A percentile compares a stretch with the other conserved stretches of the same genome.
Evolutionary conservation across 1,139 yeast genomes (phyloP).

Genomic region (Scheffersomyces cryptocercus): DNA sequence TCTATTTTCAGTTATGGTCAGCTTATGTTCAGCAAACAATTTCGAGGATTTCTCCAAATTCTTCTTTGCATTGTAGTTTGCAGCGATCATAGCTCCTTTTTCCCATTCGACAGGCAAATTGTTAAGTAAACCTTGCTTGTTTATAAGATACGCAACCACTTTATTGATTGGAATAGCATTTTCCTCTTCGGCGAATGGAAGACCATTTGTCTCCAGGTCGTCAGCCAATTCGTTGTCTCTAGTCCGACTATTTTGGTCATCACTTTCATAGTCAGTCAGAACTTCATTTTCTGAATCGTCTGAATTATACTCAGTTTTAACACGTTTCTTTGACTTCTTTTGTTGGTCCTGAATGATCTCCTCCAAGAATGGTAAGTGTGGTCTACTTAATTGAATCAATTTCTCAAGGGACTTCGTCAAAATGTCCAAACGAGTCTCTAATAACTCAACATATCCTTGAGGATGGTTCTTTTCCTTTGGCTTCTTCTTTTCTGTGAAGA

Average conservation of each 20-base stretch:
- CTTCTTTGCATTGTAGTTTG: constrained; percentile 22
- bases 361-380: constrained; percentile 34
- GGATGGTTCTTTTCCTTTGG: constrained; percentile 64
- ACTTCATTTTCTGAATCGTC: constrained; percentile 1
- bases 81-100: constrained; percentile 43
- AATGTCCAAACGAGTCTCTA: constrained; percentile 67
- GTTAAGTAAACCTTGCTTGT: constrained; percentile 35
- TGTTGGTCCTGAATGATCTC: constrained; percentile 12
- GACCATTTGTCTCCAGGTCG: constrained; percentile 3
- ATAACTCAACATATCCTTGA: constrained; percentile 65
- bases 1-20: constrained; percentile 6
- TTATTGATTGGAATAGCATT: constrained; percentile 49
- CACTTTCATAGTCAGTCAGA: not conserved
- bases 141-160: constrained; percentile 46
- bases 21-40: constrained; percentile 36
- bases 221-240: constrained; percentile 3
- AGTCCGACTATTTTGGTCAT: not conserved
- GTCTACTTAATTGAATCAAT: constrained; percentile 35
- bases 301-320: not conserved
- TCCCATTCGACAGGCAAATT: constrained; percentile 50
- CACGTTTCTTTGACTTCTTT: constrained; percentile 1
- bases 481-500: constrained; percentile 68
- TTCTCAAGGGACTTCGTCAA: constrained; percentile 56
- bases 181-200: constrained; percentile 6
- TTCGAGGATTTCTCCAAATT: constrained; percentile 26